A percentile compares a stretch with the other conserved stretches of the same genome.
Conservation (phyloP, 176 grass and related monocot genomes). For the Raddia guianensis region DNA sequence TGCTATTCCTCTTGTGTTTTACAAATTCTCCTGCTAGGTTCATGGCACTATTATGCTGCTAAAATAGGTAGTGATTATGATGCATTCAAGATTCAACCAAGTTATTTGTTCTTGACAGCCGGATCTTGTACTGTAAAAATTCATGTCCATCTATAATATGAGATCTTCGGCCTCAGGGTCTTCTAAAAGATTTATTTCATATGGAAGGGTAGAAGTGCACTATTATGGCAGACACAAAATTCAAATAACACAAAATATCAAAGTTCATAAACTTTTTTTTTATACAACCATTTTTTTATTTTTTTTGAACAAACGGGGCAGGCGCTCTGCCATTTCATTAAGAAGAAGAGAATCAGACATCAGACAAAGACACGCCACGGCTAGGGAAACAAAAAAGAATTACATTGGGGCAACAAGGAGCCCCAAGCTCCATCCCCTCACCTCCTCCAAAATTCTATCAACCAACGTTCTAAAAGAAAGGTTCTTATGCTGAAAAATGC, state of each 20-base stretch:
- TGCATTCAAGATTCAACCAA: background rate
- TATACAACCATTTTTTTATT: too few species aligned
- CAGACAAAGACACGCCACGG: too few species aligned
- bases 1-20: conserved; percentile 1
- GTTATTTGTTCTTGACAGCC: conserved; percentile 18
- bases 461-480: too few species aligned
- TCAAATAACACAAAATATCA: background rate
- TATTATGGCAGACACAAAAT: background rate
- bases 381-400: too few species aligned
- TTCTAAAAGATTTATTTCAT: background rate
- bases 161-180: background rate
- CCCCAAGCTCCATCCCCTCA: too few species aligned
- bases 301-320: too few species aligned
- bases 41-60: conserved; percentile 21
- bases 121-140: conserved; percentile 12
- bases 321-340: too few species aligned
- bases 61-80: conserved; percentile 13
- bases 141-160: background rate
- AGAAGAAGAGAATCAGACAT: too few species aligned
- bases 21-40: background rate
- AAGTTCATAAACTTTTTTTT: background rate
- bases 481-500: too few species aligned
- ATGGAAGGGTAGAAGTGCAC: background rate
- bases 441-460: too few species aligned
- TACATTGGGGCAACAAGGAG: too few species aligned